phyloP scores from a whole-genome alignment of 192 early-diverging fungal species.

The Coemansia sp. region DNA sequence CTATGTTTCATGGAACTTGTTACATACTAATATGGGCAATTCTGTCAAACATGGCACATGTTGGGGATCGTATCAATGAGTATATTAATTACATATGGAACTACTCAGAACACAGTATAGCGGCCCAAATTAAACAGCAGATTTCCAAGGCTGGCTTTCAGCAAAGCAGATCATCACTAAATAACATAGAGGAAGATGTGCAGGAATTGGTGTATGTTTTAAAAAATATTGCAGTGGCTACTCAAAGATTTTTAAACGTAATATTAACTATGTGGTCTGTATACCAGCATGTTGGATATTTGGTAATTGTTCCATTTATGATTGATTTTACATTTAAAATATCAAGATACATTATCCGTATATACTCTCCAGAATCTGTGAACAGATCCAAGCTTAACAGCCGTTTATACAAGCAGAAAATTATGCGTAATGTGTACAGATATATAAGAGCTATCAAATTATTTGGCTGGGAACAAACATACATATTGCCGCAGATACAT shows the following conservation, averaged over 20 bases:
- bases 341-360: not conserved
- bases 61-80: too few relatives aligned
- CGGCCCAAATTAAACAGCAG: too few relatives aligned
- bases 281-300: not conserved
- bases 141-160: too few relatives aligned
- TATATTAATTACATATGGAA: too few relatives aligned
- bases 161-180: too few relatives aligned
- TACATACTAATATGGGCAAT: too few relatives aligned
- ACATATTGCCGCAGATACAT: not conserved
- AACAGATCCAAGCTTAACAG: not conserved
- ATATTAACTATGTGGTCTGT: not conserved
- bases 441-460: slow-evolving; percentile 24
- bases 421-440: not conserved
- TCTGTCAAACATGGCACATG: too few relatives aligned
- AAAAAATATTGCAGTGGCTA: too few relatives aligned
- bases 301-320: not conserved
- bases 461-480: slow-evolving; percentile 39
- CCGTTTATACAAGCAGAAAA: not conserved
- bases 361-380: not conserved
- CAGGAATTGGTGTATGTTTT: too few relatives aligned
- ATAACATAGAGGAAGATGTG: too few relatives aligned
- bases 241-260: not conserved
- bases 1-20: too few relatives aligned
- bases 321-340: not conserved
- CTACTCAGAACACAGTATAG: too few relatives aligned